Base-by-base conservation (phyloP, 148 eudicot species). In the Linanthus parryae region DNA sequence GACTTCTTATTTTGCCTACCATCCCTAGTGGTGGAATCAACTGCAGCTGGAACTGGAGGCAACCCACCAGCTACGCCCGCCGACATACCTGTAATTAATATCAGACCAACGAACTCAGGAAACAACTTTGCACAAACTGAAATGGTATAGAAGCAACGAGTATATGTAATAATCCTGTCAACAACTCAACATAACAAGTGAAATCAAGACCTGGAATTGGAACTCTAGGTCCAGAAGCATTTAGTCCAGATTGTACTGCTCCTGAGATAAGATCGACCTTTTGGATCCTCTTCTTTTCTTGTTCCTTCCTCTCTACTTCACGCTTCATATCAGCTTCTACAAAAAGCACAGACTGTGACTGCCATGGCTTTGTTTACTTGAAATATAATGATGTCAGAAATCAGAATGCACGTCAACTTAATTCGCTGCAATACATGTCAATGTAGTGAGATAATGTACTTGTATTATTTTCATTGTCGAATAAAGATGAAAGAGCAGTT, bases 1-100 rank as follows among this genome's bases (percentile, higher is more conserved):
- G 97, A 88, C 56, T 88, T 88, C 70, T 88, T 88, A 62, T 77
- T 84, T 44, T 64, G 84, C 63, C 97, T 69, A 33, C 94, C 82
- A 48, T 81, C 96, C 41, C 89, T 78, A 38, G 65, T 14, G 44
- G 58, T 37, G 23, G 58, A 51, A 54, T 81, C 84, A 43, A 63
- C 64, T 40, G 76, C 58, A 47, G 69, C 62, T 42, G 72, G 16
- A 44, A 64, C 70, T 27, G 76, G 29, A 61, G 49, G 82, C 28
- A 36, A 55, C 22, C 75, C 69, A 48, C 69, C 79, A 58, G 70
- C 66, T 48, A 76, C 62, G 48, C 36, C 57, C 57, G 63, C 56
- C 35, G 73, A 49, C n/a, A 64, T 57, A 65, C 82, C 96, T 83
- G 72, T 48, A 40, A n/a, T n/a, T n/a, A n/a, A n/a, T n/a, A n/a